Evolutionary conservation across 257 asterid species (phyloP), one percentile per base, ranked within the genome.

Genomic region (Nyctanthes arbortristis): DNA sequence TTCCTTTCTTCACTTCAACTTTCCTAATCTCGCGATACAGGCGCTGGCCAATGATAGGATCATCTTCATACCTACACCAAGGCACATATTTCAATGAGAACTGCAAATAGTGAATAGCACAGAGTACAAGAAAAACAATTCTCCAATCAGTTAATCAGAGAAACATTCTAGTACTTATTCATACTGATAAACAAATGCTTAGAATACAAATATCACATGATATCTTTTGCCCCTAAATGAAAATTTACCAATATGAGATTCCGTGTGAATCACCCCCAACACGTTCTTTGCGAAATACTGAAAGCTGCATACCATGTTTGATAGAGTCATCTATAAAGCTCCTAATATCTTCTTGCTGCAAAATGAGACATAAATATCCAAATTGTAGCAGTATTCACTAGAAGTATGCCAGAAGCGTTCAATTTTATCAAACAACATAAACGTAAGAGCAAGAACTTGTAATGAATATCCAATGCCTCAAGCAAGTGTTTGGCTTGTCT

Each of bases 321-420:
- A 94, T 18, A 10, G 96, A 87, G 73, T 78, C 80, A 8, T 94
- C 99, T 74, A 94, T 91, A 71, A 83, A 82, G 85, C 73, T 86
- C 70, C 93, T 81, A 61, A 94, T 86, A 81, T 94, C 99, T 71
- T 94, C 99, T 89, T 89, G 99, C 99, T 94, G 97, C 88, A 80
- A 68, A 83, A 87, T 54, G 78, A 68, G 65, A 73, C 71, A 74
- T 56, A 49, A 70, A 73, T 31, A 63, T 14, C 58, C 54, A 69
- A 65, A 65, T 47, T 68, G 62, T 71, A 31, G 72, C 62, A 72
- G 36, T n/a, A 63, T 18, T 27, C 22, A 52, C 29, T 52, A 52
- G 2, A 22, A 16, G 30, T 52, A 52, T 30, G 22, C 16, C 28
- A 8, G 6, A 52, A 22, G 9, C 30, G 10, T 52, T 14, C 31